A percentile compares a stretch with the other conserved stretches of the same genome.
Conservation (phyloP, 108 stramenopile genomes). For the Nitzschia sp. region DNA sequence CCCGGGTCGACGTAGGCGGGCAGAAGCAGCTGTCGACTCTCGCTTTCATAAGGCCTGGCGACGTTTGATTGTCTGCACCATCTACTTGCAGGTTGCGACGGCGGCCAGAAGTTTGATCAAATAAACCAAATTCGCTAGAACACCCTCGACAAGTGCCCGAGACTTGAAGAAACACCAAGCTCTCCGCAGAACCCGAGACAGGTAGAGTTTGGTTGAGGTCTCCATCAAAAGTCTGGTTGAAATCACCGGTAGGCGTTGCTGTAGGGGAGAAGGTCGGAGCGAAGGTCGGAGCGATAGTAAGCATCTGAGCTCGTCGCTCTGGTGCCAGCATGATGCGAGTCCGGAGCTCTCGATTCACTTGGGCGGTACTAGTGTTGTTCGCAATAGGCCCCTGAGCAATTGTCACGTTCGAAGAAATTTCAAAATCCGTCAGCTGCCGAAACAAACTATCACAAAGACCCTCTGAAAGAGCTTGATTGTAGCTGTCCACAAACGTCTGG, state of each 20-base stretch:
- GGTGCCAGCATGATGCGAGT: neutral
- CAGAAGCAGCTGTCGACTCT: neutral
- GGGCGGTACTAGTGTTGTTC: neutral
- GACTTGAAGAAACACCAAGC: neutral
- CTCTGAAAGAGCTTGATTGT: neutral
- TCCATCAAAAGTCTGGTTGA: too few relatives aligned
- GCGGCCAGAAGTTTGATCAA: neutral
- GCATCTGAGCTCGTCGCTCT: neutral
- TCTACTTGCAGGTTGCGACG: neutral
- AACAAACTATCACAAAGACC: neutral
- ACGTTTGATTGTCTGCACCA: too few relatives aligned
- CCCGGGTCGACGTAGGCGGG: neutral
- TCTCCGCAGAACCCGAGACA: neutral
- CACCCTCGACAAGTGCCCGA: neutral
- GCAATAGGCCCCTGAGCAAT: neutral
- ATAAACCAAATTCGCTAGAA: neutral
- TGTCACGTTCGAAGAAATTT: neutral
- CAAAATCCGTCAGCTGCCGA: neutral
- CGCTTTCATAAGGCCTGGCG: neutral
- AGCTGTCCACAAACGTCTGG: neutral
- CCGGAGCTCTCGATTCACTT: neutral
- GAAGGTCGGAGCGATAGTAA: neutral
- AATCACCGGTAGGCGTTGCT: neutral
- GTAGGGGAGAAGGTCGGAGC: too few relatives aligned
- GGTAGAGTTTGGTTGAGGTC: neutral